Percentiles rank a stretch among this genome's conserved stretches.
Conservation (phyloP, 2,329 filamentous ascomycete species). For the Coniosporium tulheliwenetii region DNA sequence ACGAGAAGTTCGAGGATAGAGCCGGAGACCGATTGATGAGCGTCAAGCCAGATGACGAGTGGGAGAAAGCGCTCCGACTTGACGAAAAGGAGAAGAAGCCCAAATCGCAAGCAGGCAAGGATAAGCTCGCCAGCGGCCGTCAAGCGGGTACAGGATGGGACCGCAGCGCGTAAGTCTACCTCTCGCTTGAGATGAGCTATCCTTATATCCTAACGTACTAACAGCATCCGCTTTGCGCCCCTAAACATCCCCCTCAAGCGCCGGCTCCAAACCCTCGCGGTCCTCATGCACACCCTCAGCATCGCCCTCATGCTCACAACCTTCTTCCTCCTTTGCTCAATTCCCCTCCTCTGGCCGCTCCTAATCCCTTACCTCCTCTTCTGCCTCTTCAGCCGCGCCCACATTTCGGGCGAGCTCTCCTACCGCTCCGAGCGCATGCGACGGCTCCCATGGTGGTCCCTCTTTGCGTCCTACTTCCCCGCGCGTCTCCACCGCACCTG, state of each 20-base stretch:
- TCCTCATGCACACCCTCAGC: conserved; percentile 33
- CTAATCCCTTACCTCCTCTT: conserved; percentile 67
- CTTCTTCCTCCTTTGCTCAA: conserved; percentile 85
- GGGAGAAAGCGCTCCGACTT: conserved; percentile 17
- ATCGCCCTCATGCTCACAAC: conserved; percentile 43
- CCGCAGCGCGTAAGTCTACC: conserved; percentile 23
- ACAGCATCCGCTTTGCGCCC: conserved; percentile 70
- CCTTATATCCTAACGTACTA: conserved; percentile 1
- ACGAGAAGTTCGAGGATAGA: conserved; percentile 27
- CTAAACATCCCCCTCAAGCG: conserved; percentile 48
- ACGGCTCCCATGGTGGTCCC: conserved; percentile 60
- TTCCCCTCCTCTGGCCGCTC: conserved; percentile 81
- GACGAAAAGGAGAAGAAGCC: conserved; percentile 12
- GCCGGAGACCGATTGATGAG: conserved; percentile 30
- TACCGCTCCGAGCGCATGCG: conserved; percentile 64
- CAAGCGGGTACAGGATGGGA: conserved; percentile 39
- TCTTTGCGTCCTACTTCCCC: conserved; percentile 89
- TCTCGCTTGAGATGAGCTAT: conserved; percentile 1
- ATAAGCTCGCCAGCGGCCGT: conserved; percentile 34
- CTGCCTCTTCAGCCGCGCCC: conserved; percentile 63
- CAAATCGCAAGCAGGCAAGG: conserved; percentile 10
- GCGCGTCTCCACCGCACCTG: conserved; percentile 74
- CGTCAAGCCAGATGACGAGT: conserved; percentile 22
- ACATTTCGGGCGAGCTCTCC: conserved; percentile 57
- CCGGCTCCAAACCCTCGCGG: conserved; percentile 32